Base-by-base conservation (phyloP, 176 grass and related monocot genomes). In the Raddia distichophylla region DNA sequence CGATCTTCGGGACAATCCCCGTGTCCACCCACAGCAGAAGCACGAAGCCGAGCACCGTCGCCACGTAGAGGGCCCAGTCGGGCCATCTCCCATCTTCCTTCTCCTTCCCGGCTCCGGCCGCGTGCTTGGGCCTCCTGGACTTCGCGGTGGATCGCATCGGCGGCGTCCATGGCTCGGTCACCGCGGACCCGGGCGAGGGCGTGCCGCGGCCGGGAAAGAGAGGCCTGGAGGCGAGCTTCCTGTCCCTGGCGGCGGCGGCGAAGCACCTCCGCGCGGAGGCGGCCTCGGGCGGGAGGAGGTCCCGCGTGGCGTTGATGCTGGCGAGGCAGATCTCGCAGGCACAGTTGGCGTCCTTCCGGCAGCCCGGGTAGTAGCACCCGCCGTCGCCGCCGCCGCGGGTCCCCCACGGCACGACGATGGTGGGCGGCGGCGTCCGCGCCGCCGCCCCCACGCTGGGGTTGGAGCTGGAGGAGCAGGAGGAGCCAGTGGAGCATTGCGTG, bases 291-390 rank as follows among this genome's bases (percentile, higher is more conserved):
- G 46, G 81, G 51, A 99, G 52, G 63, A 99, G 89, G 75, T 99
- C 93, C 1, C 91, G 89, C 51, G 91, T 99, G 86, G 96, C 96
- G 82, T 90, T 27, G 55, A 99, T 93, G 86, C 96, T 99, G 8
- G 93, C 93, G 61, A 95, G 84, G 79, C 93, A 99, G 8, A 95
- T 95, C 72, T 95, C 87, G 68, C 96, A 99, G 58, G 84, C 64
- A 87, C 96, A 99, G 61, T 95, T 95, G 80, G 91, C 79, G 70
- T 95, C 93, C 89, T 99, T 99, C 17, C 87, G 93, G 84, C 96
- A 99, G 0, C 86, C 82, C 10, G 79, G 89, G 77, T 88, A 97
- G 83, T 93, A 99, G 58, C 81, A 82, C 51, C 76, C 85, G 60
- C 67, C 87, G 59, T 83, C 86, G 10, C 57, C 71, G 27, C 16